phyloP scores from a whole-genome alignment of 306 rosid species.

The Calophaca sinica region DNA sequence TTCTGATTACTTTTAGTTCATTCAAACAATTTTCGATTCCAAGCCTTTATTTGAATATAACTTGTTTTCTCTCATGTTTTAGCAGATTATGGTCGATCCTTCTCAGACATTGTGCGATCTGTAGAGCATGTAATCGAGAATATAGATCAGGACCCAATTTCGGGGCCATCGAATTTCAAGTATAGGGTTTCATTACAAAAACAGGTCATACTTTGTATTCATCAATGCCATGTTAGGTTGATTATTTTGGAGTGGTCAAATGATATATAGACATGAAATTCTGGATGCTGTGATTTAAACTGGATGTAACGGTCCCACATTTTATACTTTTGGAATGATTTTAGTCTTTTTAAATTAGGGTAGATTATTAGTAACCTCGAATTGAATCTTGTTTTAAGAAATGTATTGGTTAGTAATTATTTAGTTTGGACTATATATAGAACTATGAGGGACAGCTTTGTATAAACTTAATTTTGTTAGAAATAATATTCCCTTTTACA shows the following conservation, averaged over 20 bases:
- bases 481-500: neutral
- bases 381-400: neutral
- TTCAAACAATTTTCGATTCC: neutral
- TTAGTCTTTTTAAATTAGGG: neutral
- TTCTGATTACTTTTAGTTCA: slow-evolving; percentile 1
- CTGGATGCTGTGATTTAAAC: slow-evolving; percentile 15
- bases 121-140: slow-evolving; percentile 77
- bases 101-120: slow-evolving; percentile 80
- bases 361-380: neutral
- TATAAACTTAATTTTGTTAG: neutral
- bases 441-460: neutral
- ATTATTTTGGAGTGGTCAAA: slow-evolving; percentile 16
- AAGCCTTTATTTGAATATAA: slow-evolving; percentile 34
- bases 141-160: slow-evolving; percentile 63
- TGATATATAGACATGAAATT: slow-evolving; percentile 22
- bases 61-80: slow-evolving; percentile 32
- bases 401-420: neutral
- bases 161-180: slow-evolving; percentile 84
- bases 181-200: slow-evolving; percentile 88
- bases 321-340: neutral
- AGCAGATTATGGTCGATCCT: slow-evolving; percentile 87
- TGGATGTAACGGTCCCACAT: neutral
- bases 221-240: slow-evolving; percentile 28
- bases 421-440: neutral
- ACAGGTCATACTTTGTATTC: slow-evolving; percentile 70